phyloP scores from a whole-genome alignment of 2,329 filamentous ascomycete species.

The Neophaeococcomyces aloes region DNA sequence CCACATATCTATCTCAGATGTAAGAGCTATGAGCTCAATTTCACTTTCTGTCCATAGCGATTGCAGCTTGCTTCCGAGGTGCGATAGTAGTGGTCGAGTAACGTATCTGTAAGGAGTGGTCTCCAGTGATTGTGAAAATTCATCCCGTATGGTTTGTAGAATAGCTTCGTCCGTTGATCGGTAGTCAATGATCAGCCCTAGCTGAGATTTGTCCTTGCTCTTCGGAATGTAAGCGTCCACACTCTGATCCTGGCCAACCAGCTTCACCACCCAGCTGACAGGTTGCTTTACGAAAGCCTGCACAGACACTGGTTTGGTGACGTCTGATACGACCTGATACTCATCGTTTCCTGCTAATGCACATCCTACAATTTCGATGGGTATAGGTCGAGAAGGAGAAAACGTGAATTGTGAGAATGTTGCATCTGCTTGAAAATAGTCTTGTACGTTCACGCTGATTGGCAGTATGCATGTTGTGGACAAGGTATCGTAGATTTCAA shows the following conservation, averaged over 20 bases:
- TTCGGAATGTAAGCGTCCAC: conserved; percentile 13
- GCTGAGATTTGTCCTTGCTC: conserved; percentile 1
- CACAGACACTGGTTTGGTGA: conserved; percentile 34
- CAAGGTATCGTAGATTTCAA: conserved; percentile 52
- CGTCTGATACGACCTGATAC: conserved; percentile 45
- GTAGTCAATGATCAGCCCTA: conserved; percentile 60
- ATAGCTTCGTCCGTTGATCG: conserved; percentile 68
- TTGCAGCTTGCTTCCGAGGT: conserved; percentile 39
- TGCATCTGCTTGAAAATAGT: conserved; percentile 74
- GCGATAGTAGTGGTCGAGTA: conserved; percentile 41
- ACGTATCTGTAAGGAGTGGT: conserved; percentile 38
- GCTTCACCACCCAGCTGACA: conserved; percentile 40
- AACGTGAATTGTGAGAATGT: conserved; percentile 88
- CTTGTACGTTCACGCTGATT: conserved; percentile 90
- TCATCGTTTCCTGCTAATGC: conserved; percentile 58
- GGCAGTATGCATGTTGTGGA: conserved; percentile 64
- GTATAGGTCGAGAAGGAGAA: conserved; percentile 64
- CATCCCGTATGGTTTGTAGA: conserved; percentile 34
- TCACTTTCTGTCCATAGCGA: conserved; percentile 38
- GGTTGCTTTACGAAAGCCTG: conserved; percentile 72
- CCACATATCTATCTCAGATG: conserved; percentile 43
- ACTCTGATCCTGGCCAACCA: conserved; percentile 9
- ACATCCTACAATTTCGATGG: conserved; percentile 62
- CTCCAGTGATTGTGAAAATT: conserved; percentile 39
- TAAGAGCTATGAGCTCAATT: conserved; percentile 45